Evolutionary conservation across 805 yeast species (phyloP), one percentile per base, ranked within the genome.

Genomic region (Teunomyces pallodes): DNA sequence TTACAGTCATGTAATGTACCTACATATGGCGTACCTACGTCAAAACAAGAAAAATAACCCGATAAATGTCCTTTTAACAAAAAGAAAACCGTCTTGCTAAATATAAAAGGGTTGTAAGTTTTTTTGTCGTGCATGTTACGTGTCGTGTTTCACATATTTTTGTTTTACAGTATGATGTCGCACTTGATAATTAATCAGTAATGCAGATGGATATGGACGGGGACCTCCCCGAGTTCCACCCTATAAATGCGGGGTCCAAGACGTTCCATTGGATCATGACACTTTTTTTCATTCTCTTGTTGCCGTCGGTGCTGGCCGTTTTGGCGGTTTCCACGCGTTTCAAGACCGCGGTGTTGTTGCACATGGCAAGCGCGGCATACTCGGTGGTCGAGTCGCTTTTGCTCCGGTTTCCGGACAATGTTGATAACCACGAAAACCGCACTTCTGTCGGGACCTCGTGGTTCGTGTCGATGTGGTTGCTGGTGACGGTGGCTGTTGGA

Each of bases 371-470:
- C 39, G 71, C 79, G 0, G 70, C 59, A 0, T 86, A 84, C 58
- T 76, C 84, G 1, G 65, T 75, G 0, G 49, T 82, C 24, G 94
- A 86, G 49, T 78, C 81, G 2, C 40, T 82, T 2, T 64, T 84
- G 44, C 67, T 86, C 8, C 67, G 80, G 42, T 86, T 84, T 57
- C 84, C 87, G 0, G 92, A 86, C 59, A 62, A 63, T 42, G 71
- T 72, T 31, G 74, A 78, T 46, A 84, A 83, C 35, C 81, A 82
- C 47, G 92, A 86, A 59, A 86, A 84, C 61, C 66, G 78, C 48
- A 82, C 89, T 0, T 80, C 87, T 9, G 72, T 80, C 46, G 89
- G 88, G 0, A 80, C 90, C 0, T 80, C 82, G n/a, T 80, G 86
- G 84, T 77, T 81, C 53, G 67, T 85, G 43, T 61, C 78, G 24